Evolutionary conservation across 768 basidiomycete genomes (phyloP), one percentile per base, ranked within the genome.

Genomic region (Austroboletus festivus): DNA sequence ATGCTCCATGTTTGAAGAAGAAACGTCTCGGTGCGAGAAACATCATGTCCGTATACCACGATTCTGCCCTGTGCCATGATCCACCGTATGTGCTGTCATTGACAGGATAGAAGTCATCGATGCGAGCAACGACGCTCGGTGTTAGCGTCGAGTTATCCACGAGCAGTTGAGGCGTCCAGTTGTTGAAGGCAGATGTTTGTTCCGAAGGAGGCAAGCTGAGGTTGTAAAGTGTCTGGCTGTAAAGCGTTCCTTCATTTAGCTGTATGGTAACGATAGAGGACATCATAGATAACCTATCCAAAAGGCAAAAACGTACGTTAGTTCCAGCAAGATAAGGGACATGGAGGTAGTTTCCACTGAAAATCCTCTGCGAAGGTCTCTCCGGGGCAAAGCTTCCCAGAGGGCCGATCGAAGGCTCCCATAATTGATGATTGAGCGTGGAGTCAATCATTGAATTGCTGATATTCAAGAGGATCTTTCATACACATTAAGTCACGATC

Each of bases 41-140:
- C 77, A 81, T 82, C 44, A 71, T 65, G 51, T 78, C 79, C 1
- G 77, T 78, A 53, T 83, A 84, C 76, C 78, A 84, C 0, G 80
- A 69, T 38, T 64, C 75, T 0, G 71, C 76, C 38, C 81, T 62
- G 54, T 77, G 75, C 67, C 80, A 82, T 0, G 74, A 71, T 1
- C 73, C 75, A 3, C 80, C 79, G 4, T 73, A 59, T 3, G 69
- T 57, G 3, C 73, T 65, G 43, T 78, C 74, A 42, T 81, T 75
- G 0, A 75, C 74, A 0, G 79, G 77, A 61, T 71, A 83, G 10
- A 77, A 49, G 0, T 46, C 34, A 26, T 73, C 57, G 31, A 79
- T 70, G 2, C 68, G 57, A 24, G 70, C 51, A 2, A 80, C 3
- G 75, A 78, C 18, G 68, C 42, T 12, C 0, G 40, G 40, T 10